phyloP scores from a whole-genome alignment of 73 alveolate species.

The Paramecium octaurelia region DNA sequence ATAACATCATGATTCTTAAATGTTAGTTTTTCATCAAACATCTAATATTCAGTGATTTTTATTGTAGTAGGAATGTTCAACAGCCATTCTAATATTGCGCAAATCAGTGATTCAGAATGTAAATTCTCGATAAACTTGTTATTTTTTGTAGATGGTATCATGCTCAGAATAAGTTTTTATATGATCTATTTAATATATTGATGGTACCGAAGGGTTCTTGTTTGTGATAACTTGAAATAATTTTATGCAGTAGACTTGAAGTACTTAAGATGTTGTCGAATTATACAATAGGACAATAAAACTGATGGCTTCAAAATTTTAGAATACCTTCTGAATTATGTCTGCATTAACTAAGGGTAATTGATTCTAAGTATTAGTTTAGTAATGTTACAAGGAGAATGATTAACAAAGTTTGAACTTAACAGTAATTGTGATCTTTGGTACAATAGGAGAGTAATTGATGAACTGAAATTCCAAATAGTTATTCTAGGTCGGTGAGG shows the following conservation, averaged over 20 bases:
- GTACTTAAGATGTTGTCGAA: not conserved
- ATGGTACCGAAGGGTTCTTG: not conserved
- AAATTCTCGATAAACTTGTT: not conserved
- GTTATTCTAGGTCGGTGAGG: not conserved
- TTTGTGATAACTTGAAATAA: not conserved
- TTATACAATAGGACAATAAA: not conserved
- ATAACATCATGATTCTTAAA: not conserved
- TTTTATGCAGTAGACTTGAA: not conserved
- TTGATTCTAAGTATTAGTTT: not conserved
- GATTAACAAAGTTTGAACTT: not conserved
- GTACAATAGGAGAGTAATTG: slow-evolving; percentile 18
- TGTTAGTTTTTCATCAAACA: slow-evolving; percentile 36
- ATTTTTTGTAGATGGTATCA: not conserved
- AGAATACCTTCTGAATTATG: not conserved
- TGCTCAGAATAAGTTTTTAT: not conserved
- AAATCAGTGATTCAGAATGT: not conserved
- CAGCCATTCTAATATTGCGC: not conserved
- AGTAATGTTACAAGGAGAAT: not conserved
- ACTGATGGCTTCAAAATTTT: slow-evolving; percentile 15
- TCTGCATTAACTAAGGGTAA: not conserved
- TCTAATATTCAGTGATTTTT: not conserved
- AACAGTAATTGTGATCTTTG: not conserved
- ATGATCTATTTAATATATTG: not conserved
- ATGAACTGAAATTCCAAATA: not conserved
- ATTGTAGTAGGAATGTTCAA: not conserved